These are phyloP conservation scores for Lepiota venenata DNA, from an alignment of 768 basidiomycete genomes.

Conservation along the genomic window DNA sequence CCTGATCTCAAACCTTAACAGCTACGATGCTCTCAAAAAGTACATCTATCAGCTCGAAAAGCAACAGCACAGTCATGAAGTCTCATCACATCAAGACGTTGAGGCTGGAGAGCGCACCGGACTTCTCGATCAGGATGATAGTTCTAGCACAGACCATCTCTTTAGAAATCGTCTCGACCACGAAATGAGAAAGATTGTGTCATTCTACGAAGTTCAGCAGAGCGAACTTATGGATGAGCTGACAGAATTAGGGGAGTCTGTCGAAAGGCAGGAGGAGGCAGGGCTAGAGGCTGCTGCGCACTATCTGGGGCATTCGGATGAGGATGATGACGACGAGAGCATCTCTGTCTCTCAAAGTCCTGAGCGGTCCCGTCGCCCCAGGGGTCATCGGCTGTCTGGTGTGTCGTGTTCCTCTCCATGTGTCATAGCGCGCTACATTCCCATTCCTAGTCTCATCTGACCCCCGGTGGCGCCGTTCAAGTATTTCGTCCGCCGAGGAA, in stretches of 20 bases:
- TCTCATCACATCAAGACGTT: constrained; percentile 40
- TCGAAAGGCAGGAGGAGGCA: constrained; percentile 56
- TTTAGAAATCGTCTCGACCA: constrained; percentile 78
- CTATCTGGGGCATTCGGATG: constrained; percentile 62
- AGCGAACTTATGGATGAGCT: constrained; percentile 65
- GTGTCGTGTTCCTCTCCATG: constrained; percentile 8
- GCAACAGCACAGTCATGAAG: constrained; percentile 49
- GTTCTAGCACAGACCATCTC: constrained; percentile 43
- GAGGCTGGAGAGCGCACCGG: constrained; percentile 62
- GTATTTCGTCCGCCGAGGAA: constrained; percentile 25
- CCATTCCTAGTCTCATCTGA: background rate
- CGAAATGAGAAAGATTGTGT: constrained; percentile 76
- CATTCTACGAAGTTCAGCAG: constrained; percentile 80
- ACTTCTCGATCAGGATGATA: constrained; percentile 41
- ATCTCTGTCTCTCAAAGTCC: constrained; percentile 31
- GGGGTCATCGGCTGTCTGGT: constrained; percentile 16
- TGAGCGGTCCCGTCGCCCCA: constrained; percentile 30
- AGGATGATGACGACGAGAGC: constrained; percentile 44
- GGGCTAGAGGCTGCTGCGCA: constrained; percentile 47
- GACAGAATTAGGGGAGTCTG: constrained; percentile 51
- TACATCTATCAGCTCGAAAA: constrained; percentile 86
- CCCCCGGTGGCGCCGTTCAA: constrained; percentile 13
- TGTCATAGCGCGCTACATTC: background rate
- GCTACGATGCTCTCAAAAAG: constrained; percentile 85
- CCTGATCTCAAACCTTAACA: constrained; percentile 23